Evolutionary conservation across 352 stramenopile genomes (phyloP), one percentile per base, ranked within the genome.

Genomic region (Phytopythium vexans): DNA sequence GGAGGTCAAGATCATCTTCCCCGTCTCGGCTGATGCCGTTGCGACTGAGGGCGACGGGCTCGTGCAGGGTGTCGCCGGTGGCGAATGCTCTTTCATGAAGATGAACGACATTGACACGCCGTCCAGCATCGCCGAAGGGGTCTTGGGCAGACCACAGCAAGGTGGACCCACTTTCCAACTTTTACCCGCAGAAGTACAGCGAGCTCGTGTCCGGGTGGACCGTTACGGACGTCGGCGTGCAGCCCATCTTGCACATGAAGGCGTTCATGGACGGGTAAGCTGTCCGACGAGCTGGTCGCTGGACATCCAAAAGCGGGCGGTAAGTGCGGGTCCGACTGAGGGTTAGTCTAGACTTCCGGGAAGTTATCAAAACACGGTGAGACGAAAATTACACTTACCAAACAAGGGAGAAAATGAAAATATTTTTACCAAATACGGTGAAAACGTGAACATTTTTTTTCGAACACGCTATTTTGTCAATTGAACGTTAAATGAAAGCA

Each of bases 51-150:
- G 69, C 4, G 73, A 77, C 1, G 70, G 81, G 36, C 64, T 98
- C 32, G 89, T 98, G 33, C 92, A 91, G 14, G 92, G 93, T 44
- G 91, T 97, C 11, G 68, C 80, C 47, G 95, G 94, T 15, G 94
- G 93, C 16, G 96, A 99, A 70, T 95, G 94, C 35, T 98, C 96
- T 5, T 99, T 98, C 60, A 99, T 99, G 96, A 98, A 98, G 74
- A 98, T 98, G 95, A 99, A 99, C 76, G 91, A 98, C 75, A 85
- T 99, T 41, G 94, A 99, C 59, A 86, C 93, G 16, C 70, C 98
- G 8, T 89, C 97, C 59, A 80, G 97, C 59, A 84, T 99, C 46
- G 73, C 62, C 45, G 83, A 95, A 57, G 69, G 78, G 15, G 79
- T 86, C 6, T 75, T 67, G 11, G 35, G 39, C 60, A 3, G 62